Conservation (phyloP, 2,329 filamentous ascomycete species). For the Apiospora malaysiana region DNA sequence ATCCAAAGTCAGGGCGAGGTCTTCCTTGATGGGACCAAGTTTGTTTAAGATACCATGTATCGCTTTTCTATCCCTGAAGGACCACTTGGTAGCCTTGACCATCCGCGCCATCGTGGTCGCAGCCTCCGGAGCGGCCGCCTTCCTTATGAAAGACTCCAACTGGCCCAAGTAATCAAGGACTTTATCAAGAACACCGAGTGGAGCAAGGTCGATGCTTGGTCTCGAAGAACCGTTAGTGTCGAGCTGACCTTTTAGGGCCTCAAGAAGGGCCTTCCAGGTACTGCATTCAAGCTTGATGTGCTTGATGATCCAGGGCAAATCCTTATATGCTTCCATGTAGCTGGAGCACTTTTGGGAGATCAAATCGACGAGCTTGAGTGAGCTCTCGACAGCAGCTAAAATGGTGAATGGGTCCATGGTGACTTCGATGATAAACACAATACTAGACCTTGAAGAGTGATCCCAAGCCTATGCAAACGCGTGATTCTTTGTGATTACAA, state of each 20-base stretch:
- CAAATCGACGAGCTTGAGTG: not conserved
- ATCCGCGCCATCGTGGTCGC: not conserved
- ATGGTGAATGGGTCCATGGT: not conserved
- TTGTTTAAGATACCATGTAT: not conserved
- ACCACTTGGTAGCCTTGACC: not conserved
- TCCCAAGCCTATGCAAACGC: not conserved
- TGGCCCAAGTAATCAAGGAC: not conserved
- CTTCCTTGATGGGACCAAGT: not conserved
- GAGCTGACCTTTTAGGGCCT: not conserved
- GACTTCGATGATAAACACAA: no score
- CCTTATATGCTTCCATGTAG: not conserved
- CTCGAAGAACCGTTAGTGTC: not conserved
- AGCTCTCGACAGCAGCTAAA: not conserved
- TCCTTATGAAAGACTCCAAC: not conserved
- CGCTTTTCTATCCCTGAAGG: not conserved
- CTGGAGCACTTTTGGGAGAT: not conserved
- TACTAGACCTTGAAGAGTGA: not conserved
- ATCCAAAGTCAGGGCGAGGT: not conserved
- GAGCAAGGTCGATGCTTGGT: not conserved
- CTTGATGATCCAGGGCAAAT: not conserved
- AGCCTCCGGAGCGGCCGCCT: not conserved
- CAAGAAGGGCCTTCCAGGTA: not conserved
- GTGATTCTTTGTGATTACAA: not conserved
- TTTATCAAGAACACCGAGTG: not conserved
- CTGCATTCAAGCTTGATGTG: slow-evolving; percentile 7